Evolutionary conservation across 345 rosid genomes (phyloP).

Genomic region (Litchi chinensis): DNA sequence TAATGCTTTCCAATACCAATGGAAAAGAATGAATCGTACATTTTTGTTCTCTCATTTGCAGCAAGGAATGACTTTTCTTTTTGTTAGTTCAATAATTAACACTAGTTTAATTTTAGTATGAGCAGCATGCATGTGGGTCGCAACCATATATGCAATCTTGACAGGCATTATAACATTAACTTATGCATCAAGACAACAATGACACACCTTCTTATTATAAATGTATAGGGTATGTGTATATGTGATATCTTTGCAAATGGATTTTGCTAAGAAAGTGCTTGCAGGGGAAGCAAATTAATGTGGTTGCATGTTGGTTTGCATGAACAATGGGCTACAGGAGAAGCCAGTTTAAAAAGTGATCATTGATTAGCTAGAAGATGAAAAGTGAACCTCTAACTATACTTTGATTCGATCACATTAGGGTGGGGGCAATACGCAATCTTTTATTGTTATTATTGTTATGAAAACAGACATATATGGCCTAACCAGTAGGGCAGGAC

Average conservation of each 20-base stretch:
- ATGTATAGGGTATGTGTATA: neutral
- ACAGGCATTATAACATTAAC: neutral
- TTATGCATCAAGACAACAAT: neutral
- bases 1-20: slow-evolving; percentile 4
- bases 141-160: slow-evolving; percentile 4
- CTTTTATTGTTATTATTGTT: neutral
- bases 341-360: slow-evolving; percentile 8
- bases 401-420: neutral
- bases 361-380: neutral
- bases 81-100: neutral
- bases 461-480: slow-evolving; percentile 22
- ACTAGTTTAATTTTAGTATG: no score
- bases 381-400: neutral
- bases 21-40: neutral
- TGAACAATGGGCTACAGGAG: slow-evolving; percentile 29
- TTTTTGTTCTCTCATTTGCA: no score
- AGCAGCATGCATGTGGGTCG: slow-evolving; percentile 2
- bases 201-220: neutral
- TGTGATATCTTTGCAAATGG: neutral
- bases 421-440: slow-evolving; percentile 22
- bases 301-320: slow-evolving; percentile 27
- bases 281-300: slow-evolving; percentile 15
- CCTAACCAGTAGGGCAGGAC: slow-evolving; percentile 24
- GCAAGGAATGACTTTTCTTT: neutral
- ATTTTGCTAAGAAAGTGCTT: neutral